Conservation (phyloP, 345 rosid genomes). For the Populus tremula region DNA sequence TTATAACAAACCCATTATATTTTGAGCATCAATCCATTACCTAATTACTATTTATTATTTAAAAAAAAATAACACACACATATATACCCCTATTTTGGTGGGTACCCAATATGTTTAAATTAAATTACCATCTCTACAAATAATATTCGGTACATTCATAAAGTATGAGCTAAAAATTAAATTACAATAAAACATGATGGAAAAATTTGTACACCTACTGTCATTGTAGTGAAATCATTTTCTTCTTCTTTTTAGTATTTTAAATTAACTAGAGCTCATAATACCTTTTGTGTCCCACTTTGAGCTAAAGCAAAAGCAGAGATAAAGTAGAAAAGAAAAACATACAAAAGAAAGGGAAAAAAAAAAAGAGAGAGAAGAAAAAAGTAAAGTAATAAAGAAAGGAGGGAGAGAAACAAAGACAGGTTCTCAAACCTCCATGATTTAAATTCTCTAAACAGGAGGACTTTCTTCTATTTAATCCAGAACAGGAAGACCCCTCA, state of each 20-base stretch:
- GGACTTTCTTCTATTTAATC: slow-evolving; percentile 41
- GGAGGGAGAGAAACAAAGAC: slow-evolving; percentile 33
- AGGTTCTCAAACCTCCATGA: slow-evolving; percentile 47
- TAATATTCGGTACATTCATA: no score
- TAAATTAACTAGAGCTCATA: slow-evolving; percentile 12
- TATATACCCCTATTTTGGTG: no score
- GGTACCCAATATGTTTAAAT: no score
- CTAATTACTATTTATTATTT: no score
- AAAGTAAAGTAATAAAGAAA: slow-evolving; percentile 32
- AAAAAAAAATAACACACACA: no score
- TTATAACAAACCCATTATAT: no score
- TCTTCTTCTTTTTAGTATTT: slow-evolving; percentile 1
- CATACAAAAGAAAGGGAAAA: slow-evolving; percentile 18
- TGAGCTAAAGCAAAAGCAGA: slow-evolving; percentile 81
- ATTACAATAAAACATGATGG: not conserved
- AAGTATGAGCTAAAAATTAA: not conserved
- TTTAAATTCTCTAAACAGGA: slow-evolving; percentile 44
- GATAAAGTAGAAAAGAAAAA: slow-evolving; percentile 46
- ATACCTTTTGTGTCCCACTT: slow-evolving; percentile 64
- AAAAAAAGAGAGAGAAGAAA: not conserved
- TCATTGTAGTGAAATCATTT: slow-evolving; percentile 18
- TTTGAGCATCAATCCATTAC: no score
- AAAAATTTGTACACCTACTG: slow-evolving; percentile 8
- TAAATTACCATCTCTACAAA: no score
- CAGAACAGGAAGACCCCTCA: slow-evolving; percentile 40